These are phyloP conservation scores for Sporothrix schenckii DNA, from an alignment of 2,329 filamentous ascomycete species.

Conservation along the genomic window DNA sequence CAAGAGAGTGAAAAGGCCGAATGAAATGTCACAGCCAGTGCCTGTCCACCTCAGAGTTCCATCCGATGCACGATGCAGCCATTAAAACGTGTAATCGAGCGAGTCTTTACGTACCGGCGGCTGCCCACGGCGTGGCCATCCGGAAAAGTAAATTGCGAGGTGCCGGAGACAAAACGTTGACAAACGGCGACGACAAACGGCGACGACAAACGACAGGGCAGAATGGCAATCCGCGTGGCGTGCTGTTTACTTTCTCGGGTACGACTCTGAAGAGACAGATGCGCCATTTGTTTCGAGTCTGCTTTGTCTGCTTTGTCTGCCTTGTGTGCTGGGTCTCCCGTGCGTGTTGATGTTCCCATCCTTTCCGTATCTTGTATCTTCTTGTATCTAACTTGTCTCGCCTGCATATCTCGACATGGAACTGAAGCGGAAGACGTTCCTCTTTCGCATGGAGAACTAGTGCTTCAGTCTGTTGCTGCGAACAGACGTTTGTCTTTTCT, in stretches of 20 bases:
- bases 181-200: conserved; percentile 16
- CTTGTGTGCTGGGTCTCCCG: neutral
- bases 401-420: neutral
- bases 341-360: no score
- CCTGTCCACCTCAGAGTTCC: neutral
- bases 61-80: conserved; percentile 10
- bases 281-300: conserved; percentile 23
- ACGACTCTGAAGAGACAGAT: neutral
- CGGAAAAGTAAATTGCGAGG: neutral
- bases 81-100: neutral
- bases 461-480: neutral
- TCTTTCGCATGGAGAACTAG: neutral
- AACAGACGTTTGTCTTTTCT: neutral
- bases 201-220: conserved; percentile 10
- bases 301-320: neutral
- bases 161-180: neutral
- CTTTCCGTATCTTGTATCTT: no score
- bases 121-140: neutral
- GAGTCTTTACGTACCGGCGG: neutral
- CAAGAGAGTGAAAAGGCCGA: no score
- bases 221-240: conserved; percentile 11
- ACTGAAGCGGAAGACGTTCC: conserved; percentile 3
- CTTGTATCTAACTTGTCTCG: neutral
- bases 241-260: neutral
- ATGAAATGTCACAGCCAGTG: conserved; percentile 7